Base-by-base conservation (phyloP, 495 filamentous ascomycete species). In the Platismatia glauca region DNA sequence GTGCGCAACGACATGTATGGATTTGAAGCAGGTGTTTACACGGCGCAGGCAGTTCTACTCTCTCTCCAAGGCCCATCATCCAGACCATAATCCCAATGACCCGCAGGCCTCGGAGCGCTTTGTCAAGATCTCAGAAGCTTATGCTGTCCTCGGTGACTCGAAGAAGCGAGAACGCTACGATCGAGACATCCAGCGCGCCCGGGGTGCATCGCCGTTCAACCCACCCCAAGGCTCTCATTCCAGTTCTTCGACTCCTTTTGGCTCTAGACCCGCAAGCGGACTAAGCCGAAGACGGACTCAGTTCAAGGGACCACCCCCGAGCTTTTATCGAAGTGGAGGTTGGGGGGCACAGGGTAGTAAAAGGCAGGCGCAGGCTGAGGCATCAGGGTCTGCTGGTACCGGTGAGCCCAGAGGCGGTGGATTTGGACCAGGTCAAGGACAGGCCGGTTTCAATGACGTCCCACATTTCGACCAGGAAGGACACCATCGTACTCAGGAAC, bases 61-160 rank as follows among this genome's bases (percentile, higher is more conserved):
- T 67, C 88, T 98, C 72, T 96, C 91, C 74, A 94, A 96, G 76
- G 74, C 77, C 57, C 88, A 96, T 83, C 94, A 98, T 78, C 94
- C 94, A 18, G 94, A 98, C 82, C 86, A 82, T 74, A 94, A 97
- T 80, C 89, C 81, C 62, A 56, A 76, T 63, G 86, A 95, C 76
- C 86, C 89, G 1, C 71, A 78, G 64, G 89, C 94, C 62, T 76
- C 86, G 27, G 70, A 79, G 39, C 89, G 87, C 71, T 98, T 98
- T 82, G 83, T 92, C 75, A 77, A 81, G 64, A 89, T 98, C 71
- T 86, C 82, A 73, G 86, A 91, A 71, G 93, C 94, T 69, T 97
- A 97, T 81, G 79, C 86, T 56, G 72, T 86, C 50, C 89, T 98
- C 52, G 79, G 82, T 56, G 83, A 85, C 70, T 75, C 84, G 48